Percentiles rank a stretch among this genome's conserved stretches.
phyloP scores from a whole-genome alignment of 371 early-diverging fungal species.

The Rhizomucor miehei region DNA sequence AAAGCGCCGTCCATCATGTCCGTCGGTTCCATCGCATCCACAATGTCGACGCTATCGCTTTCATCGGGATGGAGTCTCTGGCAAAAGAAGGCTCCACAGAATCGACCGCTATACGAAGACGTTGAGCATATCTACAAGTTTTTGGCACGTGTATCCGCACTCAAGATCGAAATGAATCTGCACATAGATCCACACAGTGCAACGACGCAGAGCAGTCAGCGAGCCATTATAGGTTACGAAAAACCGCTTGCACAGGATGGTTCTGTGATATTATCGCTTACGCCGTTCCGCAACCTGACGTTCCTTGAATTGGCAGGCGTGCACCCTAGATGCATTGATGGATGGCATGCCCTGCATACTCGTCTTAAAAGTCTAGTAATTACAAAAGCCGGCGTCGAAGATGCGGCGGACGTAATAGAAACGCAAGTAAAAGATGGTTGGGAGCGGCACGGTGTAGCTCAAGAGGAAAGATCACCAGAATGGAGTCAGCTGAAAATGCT shows the following conservation, averaged over 20 bases:
- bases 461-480: conserved; percentile 15
- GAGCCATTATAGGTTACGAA: conserved; percentile 46
- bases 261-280: conserved; percentile 33
- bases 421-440: conserved; percentile 28
- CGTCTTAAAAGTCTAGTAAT: conserved; percentile 46
- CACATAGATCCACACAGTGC: conserved; percentile 29
- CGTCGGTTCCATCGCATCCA: conserved; percentile 50
- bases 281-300: conserved; percentile 39
- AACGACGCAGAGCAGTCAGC: conserved; percentile 43
- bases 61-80: conserved; percentile 66
- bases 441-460: conserved; percentile 8
- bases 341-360: conserved; percentile 42
- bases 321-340: conserved; percentile 43
- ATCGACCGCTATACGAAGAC: conserved; percentile 44
- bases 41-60: conserved; percentile 57
- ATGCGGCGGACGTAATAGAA: conserved; percentile 39
- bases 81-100: conserved; percentile 27
- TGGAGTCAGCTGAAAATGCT: conserved; percentile 52
- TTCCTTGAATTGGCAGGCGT: conserved; percentile 53
- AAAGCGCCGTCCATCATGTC: conserved; percentile 53
- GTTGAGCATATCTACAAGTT: conserved; percentile 53
- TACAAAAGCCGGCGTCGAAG: conserved; percentile 44
- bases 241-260: conserved; percentile 36
- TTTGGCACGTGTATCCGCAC: conserved; percentile 42
- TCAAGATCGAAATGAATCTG: conserved; percentile 49